Base-by-base conservation (phyloP, 371 early-diverging fungal species). In the Phascolomyces articulosus region DNA sequence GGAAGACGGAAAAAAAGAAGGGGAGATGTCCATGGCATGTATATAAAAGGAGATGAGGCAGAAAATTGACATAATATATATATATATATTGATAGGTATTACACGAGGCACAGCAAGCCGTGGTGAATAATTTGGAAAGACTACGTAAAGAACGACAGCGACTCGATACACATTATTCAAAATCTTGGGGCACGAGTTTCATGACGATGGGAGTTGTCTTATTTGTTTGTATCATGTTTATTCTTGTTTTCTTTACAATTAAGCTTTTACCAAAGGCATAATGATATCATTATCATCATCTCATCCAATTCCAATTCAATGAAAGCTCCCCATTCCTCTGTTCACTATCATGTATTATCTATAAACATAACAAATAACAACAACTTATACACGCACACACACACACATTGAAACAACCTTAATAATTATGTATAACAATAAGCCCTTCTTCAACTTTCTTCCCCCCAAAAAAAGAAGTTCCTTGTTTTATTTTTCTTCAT, bases 141-240 rank as follows among this genome's bases (percentile, higher is more conserved):
- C 69, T 90, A 65, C 73, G 77, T 28, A 69, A 60, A 24, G 89
- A 89, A 60, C 80, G 86, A 28, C 63, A 68, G 10, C 75, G 91
- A 58, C 74, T 92, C 26, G 78, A 73, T 61, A 68, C 67, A 34
- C 86, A 88, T 64, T 83, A 85, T 65, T 71, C 78, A 47, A 87
- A 84, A 54, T 80, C 90, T 3, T 86, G 91, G 84, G 84, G 84
- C 24, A 92, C 92, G 7, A 90, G 88, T 27, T 90, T 89, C 53
- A 77, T 91, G 78, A 85, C 86, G 0, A 82, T 87, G 77, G 72
- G 84, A 24, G 72, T 86, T 18, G 77, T 91, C 16, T 65, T 87
- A 26, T 77, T 89, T 63, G 92, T 90, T 4, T 83, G 82, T 56
- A 69, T 88, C 41, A 82, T 85, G 68, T 91, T 92, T 74, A 73